Evolutionary conservation across 306 rosid genomes (phyloP).

Genomic region (Vigna mungo): DNA sequence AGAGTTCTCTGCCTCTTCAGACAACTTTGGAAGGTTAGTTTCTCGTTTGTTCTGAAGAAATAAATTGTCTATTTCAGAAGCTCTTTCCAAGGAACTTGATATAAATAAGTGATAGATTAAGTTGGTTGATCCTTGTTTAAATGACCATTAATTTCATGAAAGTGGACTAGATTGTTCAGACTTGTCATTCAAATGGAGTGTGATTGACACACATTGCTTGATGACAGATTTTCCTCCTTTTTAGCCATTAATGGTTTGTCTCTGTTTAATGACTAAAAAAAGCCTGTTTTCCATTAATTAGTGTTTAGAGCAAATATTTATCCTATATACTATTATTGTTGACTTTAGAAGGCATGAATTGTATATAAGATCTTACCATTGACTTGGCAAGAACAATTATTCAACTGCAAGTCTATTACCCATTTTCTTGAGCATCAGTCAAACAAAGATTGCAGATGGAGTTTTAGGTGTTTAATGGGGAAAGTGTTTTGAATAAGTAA

Average conservation of each 20-base stretch:
- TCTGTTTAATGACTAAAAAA: neutral
- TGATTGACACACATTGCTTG: neutral
- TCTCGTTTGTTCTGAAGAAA: too few relatives aligned
- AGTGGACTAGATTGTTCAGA: neutral
- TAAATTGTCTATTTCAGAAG: too few relatives aligned
- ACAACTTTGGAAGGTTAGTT: constrained; percentile 60
- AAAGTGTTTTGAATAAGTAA: too few relatives aligned
- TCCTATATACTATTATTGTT: too few relatives aligned
- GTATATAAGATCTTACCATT: too few relatives aligned
- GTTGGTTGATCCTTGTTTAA: neutral
- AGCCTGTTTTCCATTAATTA: neutral
- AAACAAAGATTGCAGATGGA: too few relatives aligned
- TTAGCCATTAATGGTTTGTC: neutral
- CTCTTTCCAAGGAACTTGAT: neutral
- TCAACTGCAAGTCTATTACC: too few relatives aligned
- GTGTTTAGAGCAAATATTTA: neutral
- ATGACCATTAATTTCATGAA: neutral
- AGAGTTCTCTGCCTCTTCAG: constrained; percentile 72
- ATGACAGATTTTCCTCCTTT: neutral
- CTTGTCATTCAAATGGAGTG: neutral
- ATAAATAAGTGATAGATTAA: neutral
- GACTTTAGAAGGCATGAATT: too few relatives aligned
- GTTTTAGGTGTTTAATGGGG: too few relatives aligned
- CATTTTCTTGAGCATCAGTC: too few relatives aligned
- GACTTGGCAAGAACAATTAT: too few relatives aligned